These are phyloP conservation scores for Plasmodium coatneyi DNA, from an alignment of 169 alveolate genomes.

Conservation along the genomic window DNA sequence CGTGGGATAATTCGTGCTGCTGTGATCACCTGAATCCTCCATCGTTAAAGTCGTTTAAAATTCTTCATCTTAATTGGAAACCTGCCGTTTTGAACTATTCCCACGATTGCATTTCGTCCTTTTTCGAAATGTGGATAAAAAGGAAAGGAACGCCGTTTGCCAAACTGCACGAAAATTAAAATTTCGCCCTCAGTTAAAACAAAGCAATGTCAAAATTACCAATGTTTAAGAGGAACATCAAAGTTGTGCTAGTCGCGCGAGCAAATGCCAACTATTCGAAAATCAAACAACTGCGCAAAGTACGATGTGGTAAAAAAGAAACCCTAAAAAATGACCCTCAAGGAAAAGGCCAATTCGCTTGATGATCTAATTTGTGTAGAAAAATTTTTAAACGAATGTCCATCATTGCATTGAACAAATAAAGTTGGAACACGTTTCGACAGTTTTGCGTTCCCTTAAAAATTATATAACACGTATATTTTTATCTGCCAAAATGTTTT, in stretches of 20 bases:
- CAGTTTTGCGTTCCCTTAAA: neutral
- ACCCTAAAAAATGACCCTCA: neutral
- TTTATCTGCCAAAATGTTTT: neutral
- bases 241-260: neutral
- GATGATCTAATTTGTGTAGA: neutral
- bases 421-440: neutral
- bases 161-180: neutral
- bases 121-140: neutral
- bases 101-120: neutral
- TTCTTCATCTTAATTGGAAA: neutral
- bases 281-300: neutral
- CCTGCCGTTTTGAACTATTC: neutral
- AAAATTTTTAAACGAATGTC: neutral
- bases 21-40: constrained; percentile 32
- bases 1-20: neutral
- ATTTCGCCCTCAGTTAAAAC: neutral
- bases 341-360: neutral
- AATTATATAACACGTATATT: neutral
- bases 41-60: constrained; percentile 10
- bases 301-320: neutral
- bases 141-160: neutral
- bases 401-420: neutral
- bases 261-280: neutral
- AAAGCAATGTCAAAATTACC: neutral
- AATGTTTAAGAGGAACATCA: neutral